These are phyloP conservation scores for Eragrostis tef DNA, from an alignment of 202 grass and related monocot species.

Conservation along the genomic window DNA sequence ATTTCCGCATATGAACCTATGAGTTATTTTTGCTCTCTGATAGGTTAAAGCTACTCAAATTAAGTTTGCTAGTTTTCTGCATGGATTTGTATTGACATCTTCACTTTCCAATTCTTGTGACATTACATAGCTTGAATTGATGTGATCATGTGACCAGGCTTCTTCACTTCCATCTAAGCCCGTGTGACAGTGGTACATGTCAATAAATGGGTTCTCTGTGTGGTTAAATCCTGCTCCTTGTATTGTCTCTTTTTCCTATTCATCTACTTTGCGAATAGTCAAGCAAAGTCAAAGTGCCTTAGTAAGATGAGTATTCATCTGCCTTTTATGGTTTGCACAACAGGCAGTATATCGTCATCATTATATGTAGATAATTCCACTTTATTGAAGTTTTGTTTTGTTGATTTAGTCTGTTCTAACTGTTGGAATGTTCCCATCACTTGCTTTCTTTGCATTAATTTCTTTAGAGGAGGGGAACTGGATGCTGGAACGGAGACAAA, in stretches of 20 bases:
- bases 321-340: background rate
- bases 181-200: constrained; percentile 1
- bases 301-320: background rate
- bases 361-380: too few species aligned
- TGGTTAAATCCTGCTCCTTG: background rate
- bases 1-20: background rate
- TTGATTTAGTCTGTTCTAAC: constrained; percentile 4
- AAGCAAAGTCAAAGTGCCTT: constrained; percentile 1
- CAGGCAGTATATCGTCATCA: background rate
- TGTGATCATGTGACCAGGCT: background rate
- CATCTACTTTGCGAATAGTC: constrained; percentile 1
- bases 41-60: background rate
- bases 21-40: background rate
- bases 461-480: constrained; percentile 57
- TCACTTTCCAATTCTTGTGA: constrained; percentile 19
- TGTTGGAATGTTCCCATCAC: constrained; percentile 3
- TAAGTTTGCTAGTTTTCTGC: background rate
- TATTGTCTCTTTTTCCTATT: constrained; percentile 12
- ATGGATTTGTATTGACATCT: background rate
- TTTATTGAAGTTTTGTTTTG: background rate
- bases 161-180: background rate
- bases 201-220: background rate
- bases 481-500: constrained; percentile 93
- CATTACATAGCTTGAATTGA: constrained; percentile 11
- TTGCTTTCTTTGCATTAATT: constrained; percentile 33